These are phyloP conservation scores for Raphanus hybrid DNA, from an alignment of 441 rosid species.

Conservation along the genomic window DNA sequence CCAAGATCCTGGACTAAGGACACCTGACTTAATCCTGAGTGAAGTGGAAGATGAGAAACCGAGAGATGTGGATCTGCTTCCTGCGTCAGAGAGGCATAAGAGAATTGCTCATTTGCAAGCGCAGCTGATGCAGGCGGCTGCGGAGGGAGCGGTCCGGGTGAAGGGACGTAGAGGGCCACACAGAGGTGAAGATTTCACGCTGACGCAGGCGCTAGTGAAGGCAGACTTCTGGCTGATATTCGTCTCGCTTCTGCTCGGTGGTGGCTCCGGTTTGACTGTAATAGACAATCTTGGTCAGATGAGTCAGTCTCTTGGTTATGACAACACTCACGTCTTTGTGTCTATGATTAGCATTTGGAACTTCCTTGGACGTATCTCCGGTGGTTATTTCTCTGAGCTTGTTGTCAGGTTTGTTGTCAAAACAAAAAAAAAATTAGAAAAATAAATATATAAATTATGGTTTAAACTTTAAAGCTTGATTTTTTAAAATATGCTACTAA, in stretches of 20 bases:
- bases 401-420: slow-evolving; percentile 58
- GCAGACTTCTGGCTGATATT: slow-evolving; percentile 96
- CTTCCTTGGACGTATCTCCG: slow-evolving; percentile 94
- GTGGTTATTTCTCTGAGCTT: slow-evolving; percentile 95
- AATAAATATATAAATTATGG: too few species aligned
- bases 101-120: slow-evolving; percentile 84
- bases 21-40: too few species aligned
- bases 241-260: slow-evolving; percentile 81
- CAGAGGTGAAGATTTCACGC: slow-evolving; percentile 94
- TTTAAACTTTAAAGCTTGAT: too few species aligned
- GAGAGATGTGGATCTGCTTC: too few species aligned
- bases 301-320: slow-evolving; percentile 89
- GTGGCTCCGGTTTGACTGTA: slow-evolving; percentile 95
- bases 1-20: too few species aligned
- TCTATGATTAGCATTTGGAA: slow-evolving; percentile 99
- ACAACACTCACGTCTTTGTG: slow-evolving; percentile 83
- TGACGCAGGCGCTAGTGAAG: slow-evolving; percentile 85
- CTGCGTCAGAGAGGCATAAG: slow-evolving; percentile 68
- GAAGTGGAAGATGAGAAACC: too few species aligned
- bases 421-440: too few species aligned
- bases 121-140: slow-evolving; percentile 83
- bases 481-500: not conserved
- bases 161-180: slow-evolving; percentile 82
- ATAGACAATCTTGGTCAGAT: slow-evolving; percentile 98
- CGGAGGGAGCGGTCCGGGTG: slow-evolving; percentile 85